phyloP scores from a whole-genome alignment of 208 protist species.

The Tritrichomonas foetus region DNA sequence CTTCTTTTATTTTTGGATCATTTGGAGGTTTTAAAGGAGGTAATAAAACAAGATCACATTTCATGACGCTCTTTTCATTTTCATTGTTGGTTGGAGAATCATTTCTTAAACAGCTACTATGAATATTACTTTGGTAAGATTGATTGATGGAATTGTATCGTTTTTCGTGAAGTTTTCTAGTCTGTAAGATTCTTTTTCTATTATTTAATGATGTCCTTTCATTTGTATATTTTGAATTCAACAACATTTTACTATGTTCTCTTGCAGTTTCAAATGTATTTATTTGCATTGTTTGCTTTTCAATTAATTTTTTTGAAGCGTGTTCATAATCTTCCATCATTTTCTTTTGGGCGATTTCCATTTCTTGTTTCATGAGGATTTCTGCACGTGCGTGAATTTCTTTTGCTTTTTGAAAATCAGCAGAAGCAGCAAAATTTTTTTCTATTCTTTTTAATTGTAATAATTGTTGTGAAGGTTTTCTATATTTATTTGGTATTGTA shows the following conservation, averaged over 20 bases:
- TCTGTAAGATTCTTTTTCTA: not conserved
- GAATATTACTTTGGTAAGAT: too few relatives aligned
- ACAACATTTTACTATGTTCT: not conserved
- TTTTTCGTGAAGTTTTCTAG: too few relatives aligned
- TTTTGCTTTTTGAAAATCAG: not conserved
- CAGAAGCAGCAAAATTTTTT: not conserved
- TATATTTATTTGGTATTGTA: not conserved
- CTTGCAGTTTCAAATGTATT: not conserved
- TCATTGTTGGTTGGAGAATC: too few relatives aligned
- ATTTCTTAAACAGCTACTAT: too few relatives aligned
- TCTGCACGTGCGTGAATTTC: not conserved
- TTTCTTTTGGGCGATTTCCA: not conserved
- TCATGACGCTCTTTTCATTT: too few relatives aligned
- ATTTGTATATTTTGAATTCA: not conserved
- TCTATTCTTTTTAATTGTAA: slow-evolving; percentile 15
- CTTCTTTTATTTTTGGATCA: too few relatives aligned
- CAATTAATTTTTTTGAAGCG: not conserved
- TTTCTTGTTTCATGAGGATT: not conserved
- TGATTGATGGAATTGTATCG: too few relatives aligned
- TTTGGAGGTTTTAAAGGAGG: too few relatives aligned
- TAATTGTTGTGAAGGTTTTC: not conserved
- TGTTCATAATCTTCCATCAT: not conserved
- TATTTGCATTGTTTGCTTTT: not conserved
- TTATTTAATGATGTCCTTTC: not conserved
- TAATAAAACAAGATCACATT: too few relatives aligned